Conservation (phyloP, 78 protist species). For the Capsaspora owczarzaki region DNA sequence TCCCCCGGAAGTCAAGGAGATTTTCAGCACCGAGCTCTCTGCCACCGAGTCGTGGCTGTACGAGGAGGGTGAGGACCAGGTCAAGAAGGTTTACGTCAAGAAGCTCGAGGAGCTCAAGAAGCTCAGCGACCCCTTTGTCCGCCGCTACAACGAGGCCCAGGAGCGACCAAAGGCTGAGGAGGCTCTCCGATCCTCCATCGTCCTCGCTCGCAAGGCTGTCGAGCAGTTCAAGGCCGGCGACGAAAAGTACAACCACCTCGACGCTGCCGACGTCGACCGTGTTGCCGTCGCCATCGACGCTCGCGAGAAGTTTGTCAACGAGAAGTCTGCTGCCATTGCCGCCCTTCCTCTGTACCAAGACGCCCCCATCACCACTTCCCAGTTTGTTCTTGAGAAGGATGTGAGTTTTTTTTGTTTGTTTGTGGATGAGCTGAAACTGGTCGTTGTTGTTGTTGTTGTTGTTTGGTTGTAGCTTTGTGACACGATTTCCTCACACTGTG, state of each 20-base stretch:
- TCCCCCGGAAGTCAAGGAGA: neutral
- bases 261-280: slow-evolving; percentile 8
- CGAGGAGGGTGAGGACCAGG: slow-evolving; percentile 83
- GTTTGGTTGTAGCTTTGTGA: neutral
- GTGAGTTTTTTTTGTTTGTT: neutral
- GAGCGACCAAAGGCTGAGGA: slow-evolving; percentile 9
- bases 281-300: neutral
- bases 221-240: slow-evolving; percentile 1
- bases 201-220: slow-evolving; percentile 1
- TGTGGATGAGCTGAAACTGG: neutral
- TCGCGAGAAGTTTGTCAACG: slow-evolving; percentile 14
- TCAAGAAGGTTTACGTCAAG: slow-evolving; percentile 32
- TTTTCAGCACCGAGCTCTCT: slow-evolving; percentile 23
- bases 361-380: slow-evolving; percentile 2
- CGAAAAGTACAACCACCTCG: slow-evolving; percentile 24
- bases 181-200: neutral
- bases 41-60: slow-evolving; percentile 79
- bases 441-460: neutral
- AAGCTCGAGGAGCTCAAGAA: neutral
- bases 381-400: neutral
- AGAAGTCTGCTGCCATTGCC: neutral
- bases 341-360: neutral
- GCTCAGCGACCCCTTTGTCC: slow-evolving; percentile 25
- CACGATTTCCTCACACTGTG: neutral
- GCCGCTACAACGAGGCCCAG: slow-evolving; percentile 6